Evolutionary conservation across 2,329 filamentous ascomycete species (phyloP).

Genomic region (Sarocladium oryzae): DNA sequence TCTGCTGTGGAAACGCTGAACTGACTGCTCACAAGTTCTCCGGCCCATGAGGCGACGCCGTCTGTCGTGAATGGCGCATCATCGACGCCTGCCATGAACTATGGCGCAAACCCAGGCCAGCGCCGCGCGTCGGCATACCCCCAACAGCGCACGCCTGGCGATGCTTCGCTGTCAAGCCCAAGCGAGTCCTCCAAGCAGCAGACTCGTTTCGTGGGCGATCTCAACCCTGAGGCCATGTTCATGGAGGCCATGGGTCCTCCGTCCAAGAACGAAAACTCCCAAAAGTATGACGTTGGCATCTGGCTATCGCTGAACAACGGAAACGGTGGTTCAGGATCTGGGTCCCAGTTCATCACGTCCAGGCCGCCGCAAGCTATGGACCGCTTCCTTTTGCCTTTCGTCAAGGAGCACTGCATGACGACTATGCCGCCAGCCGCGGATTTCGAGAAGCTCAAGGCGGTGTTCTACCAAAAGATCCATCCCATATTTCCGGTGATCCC

Average conservation of each 20-base stretch:
- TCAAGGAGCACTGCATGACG: conserved; percentile 38
- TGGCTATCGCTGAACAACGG: conserved; percentile 37
- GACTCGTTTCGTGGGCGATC: conserved; percentile 49
- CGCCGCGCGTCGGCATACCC: neutral
- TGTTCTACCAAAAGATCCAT: conserved; percentile 47
- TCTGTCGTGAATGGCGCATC: neutral
- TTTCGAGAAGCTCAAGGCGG: conserved; percentile 35
- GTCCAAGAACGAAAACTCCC: conserved; percentile 28
- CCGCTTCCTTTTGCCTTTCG: conserved; percentile 34
- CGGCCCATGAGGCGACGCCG: neutral
- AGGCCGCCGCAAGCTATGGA: conserved; percentile 33
- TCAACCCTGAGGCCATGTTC: conserved; percentile 55
- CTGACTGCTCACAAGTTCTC: neutral
- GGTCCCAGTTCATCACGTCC: conserved; percentile 30
- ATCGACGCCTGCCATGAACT: neutral
- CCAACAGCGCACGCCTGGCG: conserved; percentile 1
- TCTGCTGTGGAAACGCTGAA: neutral
- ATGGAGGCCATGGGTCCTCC: conserved; percentile 42
- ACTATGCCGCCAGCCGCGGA: conserved; percentile 41
- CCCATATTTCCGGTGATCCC: conserved; percentile 48
- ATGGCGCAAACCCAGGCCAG: neutral
- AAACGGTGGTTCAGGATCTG: conserved; percentile 15
- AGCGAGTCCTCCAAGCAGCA: conserved; percentile 16
- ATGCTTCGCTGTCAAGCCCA: conserved; percentile 1
- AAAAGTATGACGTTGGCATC: conserved; percentile 48